phyloP scores from a whole-genome alignment of 129 eudicot genomes.

The Oenanthe sinensis region DNA sequence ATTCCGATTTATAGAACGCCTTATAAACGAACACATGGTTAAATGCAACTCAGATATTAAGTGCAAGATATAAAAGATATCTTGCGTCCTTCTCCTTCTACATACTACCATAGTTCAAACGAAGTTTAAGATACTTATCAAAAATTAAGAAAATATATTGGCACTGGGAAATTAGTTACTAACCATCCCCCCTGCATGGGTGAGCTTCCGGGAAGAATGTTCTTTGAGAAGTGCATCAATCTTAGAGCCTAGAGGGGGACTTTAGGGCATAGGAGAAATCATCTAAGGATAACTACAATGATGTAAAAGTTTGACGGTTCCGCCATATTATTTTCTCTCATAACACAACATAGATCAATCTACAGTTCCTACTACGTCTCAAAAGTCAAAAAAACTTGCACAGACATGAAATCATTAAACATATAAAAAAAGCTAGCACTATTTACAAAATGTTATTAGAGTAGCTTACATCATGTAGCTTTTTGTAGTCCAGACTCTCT shows the following conservation, averaged over 20 bases:
- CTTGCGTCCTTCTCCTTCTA: not conserved
- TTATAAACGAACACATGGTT: too few relatives aligned
- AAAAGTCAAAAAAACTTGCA: not conserved
- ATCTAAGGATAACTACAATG: not conserved
- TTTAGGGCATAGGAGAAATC: not conserved
- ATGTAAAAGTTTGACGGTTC: not conserved
- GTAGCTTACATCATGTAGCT: slow-evolving; percentile 71
- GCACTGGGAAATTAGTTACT: not conserved
- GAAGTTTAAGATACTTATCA: not conserved
- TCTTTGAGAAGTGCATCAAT: not conserved
- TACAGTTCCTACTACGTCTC: not conserved
- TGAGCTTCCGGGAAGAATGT: not conserved
- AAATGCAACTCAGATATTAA: not conserved
- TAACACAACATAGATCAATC: not conserved
- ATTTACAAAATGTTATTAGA: not conserved
- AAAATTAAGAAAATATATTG: not conserved
- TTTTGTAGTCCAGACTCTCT: slow-evolving; percentile 78
- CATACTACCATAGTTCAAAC: not conserved
- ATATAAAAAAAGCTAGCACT: not conserved
- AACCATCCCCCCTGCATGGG: not conserved
- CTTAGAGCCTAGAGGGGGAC: not conserved
- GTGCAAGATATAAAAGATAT: not conserved
- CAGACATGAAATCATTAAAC: not conserved
- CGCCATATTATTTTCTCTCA: not conserved
- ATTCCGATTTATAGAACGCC: not conserved